These are phyloP conservation scores for Starmerella asiatica DNA, from an alignment of 805 yeast genomes.

Conservation along the genomic window DNA sequence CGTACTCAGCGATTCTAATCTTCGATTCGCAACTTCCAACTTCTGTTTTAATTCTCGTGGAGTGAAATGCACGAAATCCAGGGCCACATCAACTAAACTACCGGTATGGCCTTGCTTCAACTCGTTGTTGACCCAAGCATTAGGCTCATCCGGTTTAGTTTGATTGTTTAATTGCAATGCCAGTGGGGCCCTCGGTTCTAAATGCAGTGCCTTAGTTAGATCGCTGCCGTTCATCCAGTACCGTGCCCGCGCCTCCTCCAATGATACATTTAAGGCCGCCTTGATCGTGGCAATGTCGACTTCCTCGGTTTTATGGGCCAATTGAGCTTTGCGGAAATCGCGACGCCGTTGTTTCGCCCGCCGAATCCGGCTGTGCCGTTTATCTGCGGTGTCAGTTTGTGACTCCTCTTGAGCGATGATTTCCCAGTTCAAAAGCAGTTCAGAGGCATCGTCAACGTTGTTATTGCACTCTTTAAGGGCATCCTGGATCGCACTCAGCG, in stretches of 20 bases:
- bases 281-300: constrained; percentile 4
- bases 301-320: neutral
- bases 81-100: too few relatives aligned
- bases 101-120: too few relatives aligned
- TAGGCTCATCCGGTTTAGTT: too few relatives aligned
- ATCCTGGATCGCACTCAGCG: neutral
- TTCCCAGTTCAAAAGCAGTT: constrained; percentile 10
- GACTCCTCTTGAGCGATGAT: neutral
- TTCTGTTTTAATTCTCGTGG: neutral
- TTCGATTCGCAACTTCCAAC: neutral
- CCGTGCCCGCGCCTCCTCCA: constrained; percentile 8
- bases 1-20: neutral
- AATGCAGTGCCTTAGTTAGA: constrained; percentile 3
- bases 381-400: neutral
- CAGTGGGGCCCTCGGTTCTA: too few relatives aligned
- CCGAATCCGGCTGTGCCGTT: neutral
- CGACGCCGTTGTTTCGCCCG: neutral
- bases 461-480: neutral
- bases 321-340: neutral
- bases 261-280: neutral
- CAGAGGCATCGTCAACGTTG: constrained; percentile 7
- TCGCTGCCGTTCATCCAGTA: constrained; percentile 7
- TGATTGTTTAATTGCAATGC: too few relatives aligned
- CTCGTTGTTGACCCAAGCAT: too few relatives aligned
- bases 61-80: too few relatives aligned